These are phyloP conservation scores for Poronia punctata DNA, from an alignment of 495 filamentous ascomycete species.

Conservation along the genomic window DNA sequence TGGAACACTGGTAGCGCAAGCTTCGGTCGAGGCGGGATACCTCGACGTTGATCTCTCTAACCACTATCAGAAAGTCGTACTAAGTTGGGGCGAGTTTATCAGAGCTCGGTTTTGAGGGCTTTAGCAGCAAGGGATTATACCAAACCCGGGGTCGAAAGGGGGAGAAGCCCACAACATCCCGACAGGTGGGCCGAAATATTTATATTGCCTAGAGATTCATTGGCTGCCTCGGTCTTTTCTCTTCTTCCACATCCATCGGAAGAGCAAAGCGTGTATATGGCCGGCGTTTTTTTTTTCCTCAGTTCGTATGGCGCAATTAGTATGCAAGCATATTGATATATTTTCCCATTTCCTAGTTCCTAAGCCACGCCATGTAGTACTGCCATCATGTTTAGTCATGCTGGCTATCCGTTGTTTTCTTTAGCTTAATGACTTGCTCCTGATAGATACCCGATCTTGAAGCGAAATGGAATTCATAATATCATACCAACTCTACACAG, in stretches of 20 bases:
- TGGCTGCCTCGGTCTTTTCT: too few relatives aligned
- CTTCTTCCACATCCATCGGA: too few relatives aligned
- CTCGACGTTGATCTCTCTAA: slow-evolving; percentile 23
- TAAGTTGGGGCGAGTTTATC: slow-evolving; percentile 13
- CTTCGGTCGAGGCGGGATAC: slow-evolving; percentile 50
- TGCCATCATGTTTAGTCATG: slow-evolving; percentile 3
- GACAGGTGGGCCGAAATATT: too few relatives aligned
- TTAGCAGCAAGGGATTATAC: neutral
- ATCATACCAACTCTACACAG: too few relatives aligned
- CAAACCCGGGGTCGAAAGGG: neutral
- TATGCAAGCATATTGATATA: slow-evolving; percentile 1
- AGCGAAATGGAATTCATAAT: too few relatives aligned
- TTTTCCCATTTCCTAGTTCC: slow-evolving; percentile 2
- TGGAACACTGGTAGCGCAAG: slow-evolving; percentile 55
- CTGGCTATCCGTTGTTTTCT: too few relatives aligned
- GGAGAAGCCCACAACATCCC: too few relatives aligned
- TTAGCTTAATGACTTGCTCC: too few relatives aligned
- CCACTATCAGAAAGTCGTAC: slow-evolving; percentile 4
- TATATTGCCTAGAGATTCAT: too few relatives aligned
- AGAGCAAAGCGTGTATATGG: neutral
- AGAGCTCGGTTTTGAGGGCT: slow-evolving; percentile 16
- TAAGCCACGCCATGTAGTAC: slow-evolving; percentile 6
- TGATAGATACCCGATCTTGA: too few relatives aligned
- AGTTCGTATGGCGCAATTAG: neutral
- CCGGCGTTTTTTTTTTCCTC: neutral